Percentiles rank a stretch among this genome's conserved stretches.
phyloP scores from a whole-genome alignment of 2,329 filamentous ascomycete genomes.

The Trichoderma sp. region DNA sequence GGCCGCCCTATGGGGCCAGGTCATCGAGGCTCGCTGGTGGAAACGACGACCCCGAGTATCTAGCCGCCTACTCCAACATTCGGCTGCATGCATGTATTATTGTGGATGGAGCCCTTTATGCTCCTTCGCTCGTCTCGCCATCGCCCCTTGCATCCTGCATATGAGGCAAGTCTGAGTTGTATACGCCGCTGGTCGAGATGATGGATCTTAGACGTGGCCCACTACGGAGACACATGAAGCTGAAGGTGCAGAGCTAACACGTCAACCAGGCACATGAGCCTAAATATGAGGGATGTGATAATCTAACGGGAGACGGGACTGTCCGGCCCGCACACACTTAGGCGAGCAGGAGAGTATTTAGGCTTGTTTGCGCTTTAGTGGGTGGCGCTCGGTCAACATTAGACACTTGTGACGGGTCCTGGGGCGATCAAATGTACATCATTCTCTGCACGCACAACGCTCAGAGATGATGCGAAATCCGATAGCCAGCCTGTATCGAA shows the following conservation, averaged over 20 bases:
- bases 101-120: not conserved
- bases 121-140: not conserved
- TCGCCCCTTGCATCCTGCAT: not conserved
- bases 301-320: slow-evolving; percentile 10
- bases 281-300: not conserved
- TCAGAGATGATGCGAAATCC: not conserved
- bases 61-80: not conserved
- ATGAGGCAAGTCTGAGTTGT: not conserved
- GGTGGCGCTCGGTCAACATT: not conserved
- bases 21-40: not conserved
- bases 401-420: not conserved
- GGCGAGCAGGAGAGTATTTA: slow-evolving; percentile 8
- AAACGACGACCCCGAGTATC: slow-evolving; percentile 1
- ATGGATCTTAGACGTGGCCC: not conserved
- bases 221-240: not conserved
- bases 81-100: slow-evolving; percentile 4
- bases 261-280: not conserved
- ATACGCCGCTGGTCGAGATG: slow-evolving; percentile 13
- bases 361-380: slow-evolving; percentile 2
- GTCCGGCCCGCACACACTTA: slow-evolving; percentile 16
- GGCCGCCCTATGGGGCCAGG: not conserved
- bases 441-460: not conserved
- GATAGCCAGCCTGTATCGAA: not conserved
- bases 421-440: not conserved
- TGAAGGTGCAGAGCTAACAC: not conserved